Conservation (phyloP, 202 grass and related monocot species). For the Setaria viridis region DNA sequence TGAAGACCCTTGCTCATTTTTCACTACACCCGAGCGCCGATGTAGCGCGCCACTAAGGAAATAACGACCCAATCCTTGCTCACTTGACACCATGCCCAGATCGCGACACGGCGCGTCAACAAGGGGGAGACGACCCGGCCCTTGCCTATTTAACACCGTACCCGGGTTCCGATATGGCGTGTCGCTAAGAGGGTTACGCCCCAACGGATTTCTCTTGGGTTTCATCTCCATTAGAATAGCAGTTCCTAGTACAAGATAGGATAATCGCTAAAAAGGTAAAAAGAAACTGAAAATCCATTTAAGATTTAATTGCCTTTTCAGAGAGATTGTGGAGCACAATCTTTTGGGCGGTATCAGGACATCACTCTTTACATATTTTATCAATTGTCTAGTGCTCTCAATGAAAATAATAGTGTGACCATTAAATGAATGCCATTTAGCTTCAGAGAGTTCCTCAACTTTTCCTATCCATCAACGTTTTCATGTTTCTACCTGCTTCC, state of each 20-base stretch:
- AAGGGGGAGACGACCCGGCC: too few relatives aligned
- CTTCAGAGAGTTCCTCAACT: background rate
- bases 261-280: background rate
- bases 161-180: too few relatives aligned
- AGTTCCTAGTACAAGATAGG: background rate
- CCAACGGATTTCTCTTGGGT: too few relatives aligned
- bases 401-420: background rate
- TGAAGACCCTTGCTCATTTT: too few relatives aligned
- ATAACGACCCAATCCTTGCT: too few relatives aligned
- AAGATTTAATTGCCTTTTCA: background rate
- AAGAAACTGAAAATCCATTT: background rate
- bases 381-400: background rate
- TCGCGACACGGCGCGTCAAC: too few relatives aligned
- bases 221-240: too few relatives aligned
- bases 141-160: too few relatives aligned
- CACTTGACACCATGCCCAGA: too few relatives aligned
- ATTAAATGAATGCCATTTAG: background rate
- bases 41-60: too few relatives aligned
- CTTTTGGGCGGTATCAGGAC: background rate
- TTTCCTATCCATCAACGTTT: background rate
- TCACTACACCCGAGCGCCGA: too few relatives aligned
- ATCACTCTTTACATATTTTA: constrained; percentile 13
- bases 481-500: background rate
- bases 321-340: background rate
- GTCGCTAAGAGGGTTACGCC: too few relatives aligned